Evolutionary conservation across 352 stramenopile species (phyloP).

Genomic region (Blastocystis sp.): DNA sequence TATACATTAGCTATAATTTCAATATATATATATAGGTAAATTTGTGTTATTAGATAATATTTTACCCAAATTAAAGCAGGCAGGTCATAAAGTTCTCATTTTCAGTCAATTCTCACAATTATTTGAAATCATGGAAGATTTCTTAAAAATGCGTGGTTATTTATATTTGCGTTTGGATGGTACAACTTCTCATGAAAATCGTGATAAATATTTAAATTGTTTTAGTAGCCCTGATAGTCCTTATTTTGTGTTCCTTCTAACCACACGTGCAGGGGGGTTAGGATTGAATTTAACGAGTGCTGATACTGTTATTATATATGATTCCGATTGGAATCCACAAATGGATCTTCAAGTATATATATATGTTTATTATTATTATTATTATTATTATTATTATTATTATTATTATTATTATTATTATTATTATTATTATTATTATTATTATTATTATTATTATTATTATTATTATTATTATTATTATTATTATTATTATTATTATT

Average conservation of each 20-base stretch:
- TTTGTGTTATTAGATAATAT: conserved; percentile 84
- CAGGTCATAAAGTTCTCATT: conserved; percentile 87
- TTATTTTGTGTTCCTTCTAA: conserved; percentile 88
- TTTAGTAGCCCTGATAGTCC: conserved; percentile 61
- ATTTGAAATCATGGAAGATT: conserved; percentile 71
- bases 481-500: too few species aligned
- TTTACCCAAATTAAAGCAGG: conserved; percentile 71
- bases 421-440: too few species aligned
- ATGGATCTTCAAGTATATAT: conserved; percentile 72
- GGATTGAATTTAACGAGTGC: conserved; percentile 86
- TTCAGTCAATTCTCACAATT: conserved; percentile 90
- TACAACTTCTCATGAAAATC: conserved; percentile 74
- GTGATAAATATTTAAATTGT: conserved; percentile 85
- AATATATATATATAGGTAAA: too few species aligned
- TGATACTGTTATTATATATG: conserved; percentile 96
- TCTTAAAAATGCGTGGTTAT: conserved; percentile 54
- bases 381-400: too few species aligned
- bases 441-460: too few species aligned
- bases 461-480: too few species aligned
- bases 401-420: too few species aligned
- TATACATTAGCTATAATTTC: conserved; percentile 12
- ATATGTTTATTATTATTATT: too few species aligned
- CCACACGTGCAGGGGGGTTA: conserved; percentile 80
- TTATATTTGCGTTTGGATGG: conserved; percentile 80
- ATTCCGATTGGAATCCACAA: conserved; percentile 98